A percentile compares a stretch with the other conserved stretches of the same genome.
These are phyloP conservation scores for Oryza meyeriana DNA, from an alignment of 176 grass and related monocot genomes.

Conservation along the genomic window DNA sequence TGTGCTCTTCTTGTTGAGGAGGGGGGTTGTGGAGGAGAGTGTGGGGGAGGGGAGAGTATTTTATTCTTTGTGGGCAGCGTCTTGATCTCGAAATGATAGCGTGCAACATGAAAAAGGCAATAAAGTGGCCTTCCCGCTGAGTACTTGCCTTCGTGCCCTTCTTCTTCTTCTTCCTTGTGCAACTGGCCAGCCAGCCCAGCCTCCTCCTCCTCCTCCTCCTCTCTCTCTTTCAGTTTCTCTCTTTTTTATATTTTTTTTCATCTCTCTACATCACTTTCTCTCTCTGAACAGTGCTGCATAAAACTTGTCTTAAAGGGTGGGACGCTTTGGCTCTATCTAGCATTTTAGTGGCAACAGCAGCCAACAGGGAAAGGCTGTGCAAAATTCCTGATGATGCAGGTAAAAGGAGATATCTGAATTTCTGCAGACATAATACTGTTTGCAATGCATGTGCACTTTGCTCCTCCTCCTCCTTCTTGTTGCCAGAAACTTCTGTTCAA, in stretches of 20 bases:
- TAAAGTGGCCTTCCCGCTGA: constrained; percentile 51
- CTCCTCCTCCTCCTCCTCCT: neutral
- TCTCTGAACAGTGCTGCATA: neutral
- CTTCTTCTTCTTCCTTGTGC: neutral
- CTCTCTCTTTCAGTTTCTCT: neutral
- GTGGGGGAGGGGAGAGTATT: constrained; percentile 37
- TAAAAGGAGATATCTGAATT: neutral
- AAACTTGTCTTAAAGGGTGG: neutral
- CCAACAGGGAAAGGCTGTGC: constrained; percentile 9
- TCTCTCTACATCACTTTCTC: constrained; percentile 5
- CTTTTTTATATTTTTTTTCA: neutral
- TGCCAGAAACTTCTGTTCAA: neutral
- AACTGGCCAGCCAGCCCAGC: neutral
- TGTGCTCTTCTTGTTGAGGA: neutral
- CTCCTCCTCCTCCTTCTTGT: neutral
- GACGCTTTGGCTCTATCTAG: constrained; percentile 12
- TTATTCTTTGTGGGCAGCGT: constrained; percentile 55
- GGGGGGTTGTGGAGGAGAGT: neutral
- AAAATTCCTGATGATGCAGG: constrained; percentile 37
- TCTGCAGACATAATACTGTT: constrained; percentile 53
- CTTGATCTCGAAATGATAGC: constrained; percentile 77
- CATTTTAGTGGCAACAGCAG: constrained; percentile 25
- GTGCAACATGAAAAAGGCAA: constrained; percentile 98
- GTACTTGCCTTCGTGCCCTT: constrained; percentile 38
- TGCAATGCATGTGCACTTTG: neutral